Evolutionary conservation across 164 flowering plant species (phyloP), one percentile per base, ranked within the genome.

Genomic region (Aristolochia fimbriata): DNA sequence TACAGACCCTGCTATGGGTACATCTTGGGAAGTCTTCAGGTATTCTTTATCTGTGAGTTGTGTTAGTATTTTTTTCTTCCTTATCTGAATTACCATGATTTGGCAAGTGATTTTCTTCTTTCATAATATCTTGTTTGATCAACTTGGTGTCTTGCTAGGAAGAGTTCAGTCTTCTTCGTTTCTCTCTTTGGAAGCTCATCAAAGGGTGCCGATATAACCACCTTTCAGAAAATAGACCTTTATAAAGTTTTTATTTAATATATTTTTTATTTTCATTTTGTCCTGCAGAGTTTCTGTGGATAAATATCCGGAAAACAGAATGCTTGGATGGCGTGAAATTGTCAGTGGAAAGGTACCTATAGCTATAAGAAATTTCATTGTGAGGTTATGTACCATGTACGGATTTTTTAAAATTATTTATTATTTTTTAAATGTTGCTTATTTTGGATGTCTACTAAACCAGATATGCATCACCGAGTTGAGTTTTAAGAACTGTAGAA

Each of bases 21-120:
- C 95, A 25, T 33, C 86, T 45, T 92, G 98, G 98, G 88, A 84
- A 57, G 66, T 81, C 19, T 86, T 89, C 82, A 87, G 89, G 98
- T 92, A 68, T n/a, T 48, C 15, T 47, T n/a, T 1, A 23, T 60
- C 31, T 9, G 22, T 30, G 11, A 27, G 30, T 48, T 25, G 4
- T 13, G 16, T 15, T 48, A 58, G 15, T 7, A 12, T 19, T 57
- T 12, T n/a, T 41, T 19, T 16, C 7, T 57, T 33, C 7, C 21
- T 33, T 57, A 6, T 6, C 19, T 56, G 20, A 12, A 30, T 30
- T 25, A 17, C 33, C 6, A 30, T 31, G 9, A 9, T 31, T 30
- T n/a, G 20, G 43, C 20, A 37, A 15, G 21, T 12, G 4, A 16
- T 57, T 57, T 50, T 48, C 7, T 17, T n/a, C 20, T 19, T 50